Conservation (phyloP, 2,329 filamentous ascomycete species). For the Clonostachys sp. region DNA sequence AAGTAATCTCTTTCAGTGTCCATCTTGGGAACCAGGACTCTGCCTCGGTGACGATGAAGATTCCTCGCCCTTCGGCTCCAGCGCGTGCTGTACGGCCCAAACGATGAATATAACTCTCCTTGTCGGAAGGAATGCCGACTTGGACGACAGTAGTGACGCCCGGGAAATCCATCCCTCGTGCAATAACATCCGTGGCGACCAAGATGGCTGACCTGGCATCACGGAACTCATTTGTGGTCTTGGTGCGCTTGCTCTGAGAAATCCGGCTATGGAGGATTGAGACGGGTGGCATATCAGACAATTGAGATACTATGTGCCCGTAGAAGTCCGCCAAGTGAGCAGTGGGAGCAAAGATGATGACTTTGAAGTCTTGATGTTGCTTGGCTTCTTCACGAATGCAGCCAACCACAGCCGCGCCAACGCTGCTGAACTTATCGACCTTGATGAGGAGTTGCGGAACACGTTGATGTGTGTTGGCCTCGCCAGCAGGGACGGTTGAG, state of each 20-base stretch:
- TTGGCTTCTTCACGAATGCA: conserved; percentile 43
- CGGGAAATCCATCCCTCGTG: conserved; percentile 87
- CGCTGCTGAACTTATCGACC: conserved; percentile 66
- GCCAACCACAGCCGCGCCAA: conserved; percentile 53
- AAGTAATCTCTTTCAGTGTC: conserved; percentile 47
- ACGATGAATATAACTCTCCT: conserved; percentile 88
- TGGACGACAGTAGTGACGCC: conserved; percentile 95
- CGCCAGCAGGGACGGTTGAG: conserved; percentile 71
- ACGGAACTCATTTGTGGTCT: conserved; percentile 94
- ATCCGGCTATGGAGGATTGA: conserved; percentile 88
- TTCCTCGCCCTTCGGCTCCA: conserved; percentile 76
- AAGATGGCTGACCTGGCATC: conserved; percentile 77
- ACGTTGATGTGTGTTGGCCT: conserved; percentile 69
- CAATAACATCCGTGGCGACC: conserved; percentile 95
- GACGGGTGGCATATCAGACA: conserved; percentile 61
- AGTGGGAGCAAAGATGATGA: conserved; percentile 74
- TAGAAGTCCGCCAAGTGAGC: conserved; percentile 48
- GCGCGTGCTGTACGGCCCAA: conserved; percentile 88
- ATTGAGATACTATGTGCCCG: conserved; percentile 32
- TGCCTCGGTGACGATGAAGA: conserved; percentile 89
- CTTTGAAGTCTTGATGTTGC: conserved; percentile 61
- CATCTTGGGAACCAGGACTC: conserved; percentile 76
- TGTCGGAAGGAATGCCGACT: conserved; percentile 90
- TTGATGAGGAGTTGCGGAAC: conserved; percentile 70
- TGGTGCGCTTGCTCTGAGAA: conserved; percentile 98